Evolutionary conservation across 805 yeast genomes (phyloP), one percentile per base, ranked within the genome.

Genomic region (Tetrapisispora taiwanensis): DNA sequence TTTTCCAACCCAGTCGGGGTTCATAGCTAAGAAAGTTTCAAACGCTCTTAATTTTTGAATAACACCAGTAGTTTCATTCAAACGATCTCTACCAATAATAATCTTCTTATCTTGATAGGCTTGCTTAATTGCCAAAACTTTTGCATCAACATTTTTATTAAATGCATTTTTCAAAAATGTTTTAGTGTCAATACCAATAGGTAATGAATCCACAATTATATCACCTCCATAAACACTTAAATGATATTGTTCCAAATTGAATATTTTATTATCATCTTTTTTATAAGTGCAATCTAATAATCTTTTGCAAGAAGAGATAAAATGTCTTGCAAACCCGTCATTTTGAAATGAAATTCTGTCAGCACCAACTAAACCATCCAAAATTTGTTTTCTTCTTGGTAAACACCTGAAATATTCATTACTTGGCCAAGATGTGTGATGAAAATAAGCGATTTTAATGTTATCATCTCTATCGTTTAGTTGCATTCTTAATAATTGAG

Each of bases 391-490:
- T 52, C 98, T 75, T 63, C 84, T 84, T 32, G 95, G 80, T 30
- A 94, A 65, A 52, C 95, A 84, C 49, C 97, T 74, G 67, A 92
- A 87, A 62, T 89, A 88, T 64, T 92, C 99, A 15, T 88, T 81
- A 22, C 95, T 80, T 12, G 97, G 96, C 73, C 90, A 89, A n/a
- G 97, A 95, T 3, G 86, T 75, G 62, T 89, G 96, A 51, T 89
- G 65, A 63, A 76, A 88, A 43, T 84, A 76, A 13, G 90, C 92
- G 51, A 89, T 82, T 48, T 70, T 70, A 6, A 85, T 84, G 15
- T 38, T 22, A 27, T 86, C 86, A 15, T 28, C 30, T 43, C 37
- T 26, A 24, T 51, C 51, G 31, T 48, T 53, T 41, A 82, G 70
- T 55, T 75, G 78, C 83, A 81, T 79, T 52, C 95, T 73, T 50